phyloP scores from a whole-genome alignment of 2,329 filamentous ascomycete species.

The Arthrinium puccinioides region DNA sequence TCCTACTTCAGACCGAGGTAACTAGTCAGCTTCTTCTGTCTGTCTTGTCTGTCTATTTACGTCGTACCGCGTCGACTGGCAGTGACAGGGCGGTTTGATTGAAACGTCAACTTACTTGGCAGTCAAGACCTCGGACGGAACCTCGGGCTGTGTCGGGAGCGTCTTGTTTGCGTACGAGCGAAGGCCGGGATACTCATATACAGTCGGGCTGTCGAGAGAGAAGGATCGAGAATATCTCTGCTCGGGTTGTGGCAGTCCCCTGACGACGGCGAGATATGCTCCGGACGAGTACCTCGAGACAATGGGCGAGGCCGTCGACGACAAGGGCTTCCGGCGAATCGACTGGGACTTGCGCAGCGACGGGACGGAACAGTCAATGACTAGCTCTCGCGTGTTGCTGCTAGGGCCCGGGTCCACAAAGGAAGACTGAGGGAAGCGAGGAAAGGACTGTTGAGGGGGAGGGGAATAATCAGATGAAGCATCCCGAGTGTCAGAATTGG shows the following conservation, averaged over 20 bases:
- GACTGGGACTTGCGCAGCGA: conserved; percentile 16
- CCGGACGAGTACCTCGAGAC: conserved; percentile 40
- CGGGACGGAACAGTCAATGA: conserved; percentile 15
- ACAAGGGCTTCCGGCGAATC: conserved; percentile 56
- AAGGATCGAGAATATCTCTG: conserved; percentile 46
- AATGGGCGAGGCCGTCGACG: conserved; percentile 44
- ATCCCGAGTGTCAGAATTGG: conserved; percentile 29
- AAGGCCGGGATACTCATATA: conserved; percentile 43
- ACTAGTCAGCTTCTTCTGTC: conserved; percentile 1
- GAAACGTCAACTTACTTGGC: too few relatives aligned
- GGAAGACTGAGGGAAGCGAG: conserved; percentile 8
- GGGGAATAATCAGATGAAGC: conserved; percentile 27
- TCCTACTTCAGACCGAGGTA: conserved; percentile 16
- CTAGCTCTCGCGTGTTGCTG: conserved; percentile 22
- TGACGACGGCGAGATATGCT: conserved; percentile 25
- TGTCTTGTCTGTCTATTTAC: too few relatives aligned
- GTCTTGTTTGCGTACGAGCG: too few relatives aligned
- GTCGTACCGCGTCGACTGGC: too few relatives aligned
- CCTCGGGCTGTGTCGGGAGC: too few relatives aligned
- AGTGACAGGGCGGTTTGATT: too few relatives aligned
- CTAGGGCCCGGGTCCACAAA: conserved; percentile 20
- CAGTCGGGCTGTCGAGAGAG: conserved; percentile 52
- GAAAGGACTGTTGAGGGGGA: conserved; percentile 12
- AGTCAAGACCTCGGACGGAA: too few relatives aligned
- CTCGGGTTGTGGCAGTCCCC: conserved; percentile 40